phyloP scores from a whole-genome alignment of 2,329 filamentous ascomycete genomes.

The Lasiodiplodia hormozganensis region DNA sequence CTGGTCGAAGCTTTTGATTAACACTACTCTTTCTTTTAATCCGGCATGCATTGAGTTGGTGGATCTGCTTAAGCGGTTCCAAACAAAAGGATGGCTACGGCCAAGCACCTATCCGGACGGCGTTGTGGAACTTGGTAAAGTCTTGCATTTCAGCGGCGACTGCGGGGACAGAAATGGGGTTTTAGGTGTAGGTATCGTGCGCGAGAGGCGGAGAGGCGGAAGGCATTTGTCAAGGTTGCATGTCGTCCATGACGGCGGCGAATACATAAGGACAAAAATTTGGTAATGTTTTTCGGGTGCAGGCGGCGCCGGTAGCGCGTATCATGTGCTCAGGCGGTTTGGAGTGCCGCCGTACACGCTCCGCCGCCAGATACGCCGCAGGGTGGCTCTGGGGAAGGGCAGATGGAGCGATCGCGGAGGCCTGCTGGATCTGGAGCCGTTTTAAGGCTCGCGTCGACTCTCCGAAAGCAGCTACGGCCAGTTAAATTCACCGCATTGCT shows the following conservation, averaged over 20 bases:
- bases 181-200: neutral
- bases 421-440: conserved; percentile 23
- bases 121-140: neutral
- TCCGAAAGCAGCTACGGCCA: conserved; percentile 14
- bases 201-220: neutral
- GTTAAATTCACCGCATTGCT: conserved; percentile 2
- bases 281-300: conserved; percentile 26
- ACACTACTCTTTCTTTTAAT: conserved; percentile 17
- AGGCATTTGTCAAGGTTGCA: conserved; percentile 15
- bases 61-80: neutral
- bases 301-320: conserved; percentile 6
- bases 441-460: conserved; percentile 12
- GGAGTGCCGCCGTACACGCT: conserved; percentile 22
- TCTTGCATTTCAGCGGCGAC: conserved; percentile 28
- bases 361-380: conserved; percentile 18
- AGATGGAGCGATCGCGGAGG: conserved; percentile 20
- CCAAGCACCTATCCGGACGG: conserved; percentile 18
- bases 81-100: conserved; percentile 20
- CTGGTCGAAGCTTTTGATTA: neutral
- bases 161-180: conserved; percentile 1
- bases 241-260: conserved; percentile 5
- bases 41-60: conserved; percentile 13
- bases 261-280: conserved; percentile 21
- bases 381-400: neutral
- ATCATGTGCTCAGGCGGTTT: conserved; percentile 5